Evolutionary conservation across 257 asterid species (phyloP), one percentile per base, ranked within the genome.

Genomic region (Solanum sitiens): DNA sequence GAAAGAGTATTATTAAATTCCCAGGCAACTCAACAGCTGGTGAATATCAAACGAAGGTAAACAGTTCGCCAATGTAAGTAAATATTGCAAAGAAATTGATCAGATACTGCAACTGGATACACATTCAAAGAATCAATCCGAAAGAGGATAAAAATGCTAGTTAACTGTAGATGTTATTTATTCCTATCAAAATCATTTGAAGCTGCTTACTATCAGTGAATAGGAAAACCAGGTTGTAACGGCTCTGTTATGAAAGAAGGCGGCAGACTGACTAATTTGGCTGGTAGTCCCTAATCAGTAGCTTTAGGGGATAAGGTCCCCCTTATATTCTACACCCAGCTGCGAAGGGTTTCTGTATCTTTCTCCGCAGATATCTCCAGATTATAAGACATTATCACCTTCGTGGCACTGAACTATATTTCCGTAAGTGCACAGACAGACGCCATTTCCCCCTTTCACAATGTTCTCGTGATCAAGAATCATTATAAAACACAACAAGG

Each of bases 21-120:
- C 83, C 87, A 88, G 53, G 83, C 39, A 89, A 91, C 42, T 88
- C n/a, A 47, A 33, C 72, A 86, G 83, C 50, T 76, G 50, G 68
- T 5, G 30, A 82, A 82, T 82, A 47, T 47, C 70, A 82, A 79
- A 45, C 63, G 32, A 82, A 82, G 45, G 45, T 82, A 82, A 16
- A 80, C 44, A 50, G 42, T 18, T 82, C 33, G 42, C 67, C 27
- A 33, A 45, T 79, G 67, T 79, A 27, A 77, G 67, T 45, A 82
- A 47, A 82, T 47, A 82, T 82, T 50, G 56, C 30, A 82, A 50
- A 82, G 20, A 53, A 82, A 80, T 50, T 82, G n/a, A 82, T 18
- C 85, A 50, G 85, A 82, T 82, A 50, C 85, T 30, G 30, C 68
- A 80, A 44, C 23, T 50, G 68, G 68, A 80, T 50, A 50, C 44